Conservation (phyloP, 106 monocot genomes). For the Phalaenopsis equestris region DNA sequence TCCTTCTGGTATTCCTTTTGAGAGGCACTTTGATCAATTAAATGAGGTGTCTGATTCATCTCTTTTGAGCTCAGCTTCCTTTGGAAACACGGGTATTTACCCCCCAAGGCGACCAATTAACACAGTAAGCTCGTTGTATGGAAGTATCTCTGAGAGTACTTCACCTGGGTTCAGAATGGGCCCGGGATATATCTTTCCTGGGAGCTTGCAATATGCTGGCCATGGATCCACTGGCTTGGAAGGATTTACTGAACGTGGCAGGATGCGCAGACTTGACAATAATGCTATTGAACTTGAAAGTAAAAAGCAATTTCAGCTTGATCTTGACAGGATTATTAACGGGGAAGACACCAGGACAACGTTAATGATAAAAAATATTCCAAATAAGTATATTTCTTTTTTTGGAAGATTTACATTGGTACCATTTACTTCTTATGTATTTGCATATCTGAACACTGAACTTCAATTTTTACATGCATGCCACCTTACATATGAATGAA, state of each 20-base stretch:
- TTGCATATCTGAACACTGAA: too few relatives aligned
- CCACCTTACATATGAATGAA: too few relatives aligned
- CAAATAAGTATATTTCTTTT: conserved; percentile 56
- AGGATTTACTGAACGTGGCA: conserved; percentile 32
- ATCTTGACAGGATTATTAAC: conserved; percentile 62
- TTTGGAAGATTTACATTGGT: too few relatives aligned
- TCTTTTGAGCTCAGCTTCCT: conserved; percentile 25
- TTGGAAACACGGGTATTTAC: conserved; percentile 33
- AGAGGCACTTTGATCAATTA: conserved; percentile 41
- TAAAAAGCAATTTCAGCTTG: conserved; percentile 59
- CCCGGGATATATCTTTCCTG: conserved; percentile 24
- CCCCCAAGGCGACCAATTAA: conserved; percentile 18
- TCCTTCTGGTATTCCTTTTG: conserved; percentile 59
- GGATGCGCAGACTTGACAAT: conserved; percentile 22
- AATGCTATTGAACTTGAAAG: conserved; percentile 31
- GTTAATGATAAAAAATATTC: conserved; percentile 91
- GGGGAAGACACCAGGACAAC: conserved; percentile 82
- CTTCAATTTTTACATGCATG: too few relatives aligned
- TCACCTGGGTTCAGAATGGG: conserved; percentile 40
- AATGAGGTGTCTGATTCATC: conserved; percentile 41
- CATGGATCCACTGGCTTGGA: conserved; percentile 28
- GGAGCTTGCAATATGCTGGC: conserved; percentile 19
- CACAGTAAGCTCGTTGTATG: conserved; percentile 14
- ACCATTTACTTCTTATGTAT: too few relatives aligned
- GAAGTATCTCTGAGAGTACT: conserved; percentile 29